phyloP scores from a whole-genome alignment of 148 eudicot species.

The Fagopyrum esculentum region DNA sequence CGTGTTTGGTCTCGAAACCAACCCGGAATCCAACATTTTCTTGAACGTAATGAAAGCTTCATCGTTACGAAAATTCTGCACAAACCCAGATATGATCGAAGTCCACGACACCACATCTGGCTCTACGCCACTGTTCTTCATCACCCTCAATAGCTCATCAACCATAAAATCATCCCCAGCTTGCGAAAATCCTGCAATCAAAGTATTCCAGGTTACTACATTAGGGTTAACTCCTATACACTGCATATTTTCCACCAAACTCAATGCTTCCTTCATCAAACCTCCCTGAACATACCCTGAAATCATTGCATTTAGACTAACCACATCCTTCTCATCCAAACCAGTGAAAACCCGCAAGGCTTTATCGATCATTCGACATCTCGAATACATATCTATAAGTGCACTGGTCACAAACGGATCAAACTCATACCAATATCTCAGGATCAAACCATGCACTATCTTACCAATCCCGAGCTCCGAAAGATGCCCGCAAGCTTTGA shows the following conservation, averaged over 20 bases:
- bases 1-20: conserved; percentile 50
- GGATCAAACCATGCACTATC: conserved; percentile 31
- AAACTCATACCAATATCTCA: conserved; percentile 30
- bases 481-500: conserved; percentile 75
- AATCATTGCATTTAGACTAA: conserved; percentile 56
- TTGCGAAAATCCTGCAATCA: conserved; percentile 65
- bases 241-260: conserved; percentile 42
- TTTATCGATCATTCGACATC: conserved; percentile 38
- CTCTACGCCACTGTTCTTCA: conserved; percentile 46
- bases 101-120: conserved; percentile 94
- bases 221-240: conserved; percentile 42
- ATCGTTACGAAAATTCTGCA: conserved; percentile 42
- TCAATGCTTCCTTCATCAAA: conserved; percentile 44
- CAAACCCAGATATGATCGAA: conserved; percentile 62
- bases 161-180: conserved; percentile 60
- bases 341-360: conserved; percentile 53
- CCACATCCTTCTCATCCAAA: conserved; percentile 57
- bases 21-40: conserved; percentile 47
- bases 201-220: conserved; percentile 72
- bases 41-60: conserved; percentile 54
- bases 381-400: conserved; percentile 78
- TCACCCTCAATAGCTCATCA: conserved; percentile 38
- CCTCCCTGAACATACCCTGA: conserved; percentile 69
- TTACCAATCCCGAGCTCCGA: conserved; percentile 35
- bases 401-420: conserved; percentile 60